A percentile compares a stretch with the other conserved stretches of the same genome.
Conservation (phyloP, 148 eudicot genomes). For the Fagopyrum tataricum region DNA sequence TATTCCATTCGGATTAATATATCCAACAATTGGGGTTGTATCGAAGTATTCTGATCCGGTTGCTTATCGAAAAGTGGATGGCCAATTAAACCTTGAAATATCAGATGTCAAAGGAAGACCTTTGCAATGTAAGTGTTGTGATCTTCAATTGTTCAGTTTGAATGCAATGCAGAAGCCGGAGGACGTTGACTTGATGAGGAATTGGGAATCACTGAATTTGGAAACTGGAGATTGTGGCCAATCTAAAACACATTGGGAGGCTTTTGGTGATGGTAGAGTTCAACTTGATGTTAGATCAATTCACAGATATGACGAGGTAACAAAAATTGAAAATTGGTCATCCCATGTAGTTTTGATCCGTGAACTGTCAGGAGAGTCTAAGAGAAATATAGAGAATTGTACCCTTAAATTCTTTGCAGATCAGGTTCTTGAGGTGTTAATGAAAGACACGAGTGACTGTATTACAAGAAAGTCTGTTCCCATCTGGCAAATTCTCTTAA, state of each 20-base stretch:
- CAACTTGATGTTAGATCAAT: constrained; percentile 48
- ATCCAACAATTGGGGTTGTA: constrained; percentile 55
- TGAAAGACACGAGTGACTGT: constrained; percentile 29
- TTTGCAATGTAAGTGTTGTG: constrained; percentile 66
- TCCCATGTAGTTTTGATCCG: constrained; percentile 40
- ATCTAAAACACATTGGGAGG: constrained; percentile 18
- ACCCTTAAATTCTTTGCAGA: constrained; percentile 39
- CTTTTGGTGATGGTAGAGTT: constrained; percentile 28
- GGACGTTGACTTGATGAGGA: constrained; percentile 18
- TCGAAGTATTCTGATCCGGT: constrained; percentile 18
- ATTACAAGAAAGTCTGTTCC: constrained; percentile 33
- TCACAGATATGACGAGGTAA: constrained; percentile 20
- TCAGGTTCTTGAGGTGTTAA: constrained; percentile 55
- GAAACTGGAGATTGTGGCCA: constrained; percentile 22
- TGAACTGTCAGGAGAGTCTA: constrained; percentile 23
- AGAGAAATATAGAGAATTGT: constrained; percentile 31
- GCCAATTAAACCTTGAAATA: constrained; percentile 61
- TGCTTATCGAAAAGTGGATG: constrained; percentile 25
- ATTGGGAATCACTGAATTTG: constrained; percentile 19
- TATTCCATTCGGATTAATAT: constrained; percentile 65
- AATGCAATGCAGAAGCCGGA: constrained; percentile 17
- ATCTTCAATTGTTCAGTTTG: constrained; percentile 57
- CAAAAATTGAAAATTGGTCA: constrained; percentile 15
- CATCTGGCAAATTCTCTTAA: constrained; percentile 68
- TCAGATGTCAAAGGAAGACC: constrained; percentile 65